These are phyloP conservation scores for Eucalyptus cloeziana DNA, from an alignment of 345 rosid genomes.

Conservation along the genomic window DNA sequence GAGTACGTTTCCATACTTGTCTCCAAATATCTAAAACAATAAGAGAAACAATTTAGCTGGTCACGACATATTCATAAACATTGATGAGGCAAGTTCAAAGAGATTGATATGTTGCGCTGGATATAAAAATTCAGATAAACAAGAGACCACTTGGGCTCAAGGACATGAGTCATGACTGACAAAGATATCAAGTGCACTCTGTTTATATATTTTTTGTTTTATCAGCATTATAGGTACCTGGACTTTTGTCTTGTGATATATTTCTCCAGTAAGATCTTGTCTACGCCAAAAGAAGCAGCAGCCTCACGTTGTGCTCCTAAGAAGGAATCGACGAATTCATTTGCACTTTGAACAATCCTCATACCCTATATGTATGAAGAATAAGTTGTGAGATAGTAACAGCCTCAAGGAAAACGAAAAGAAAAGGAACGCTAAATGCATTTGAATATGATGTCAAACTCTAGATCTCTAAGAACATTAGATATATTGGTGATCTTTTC, in stretches of 20 bases:
- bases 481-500: neutral
- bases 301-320: constrained; percentile 95
- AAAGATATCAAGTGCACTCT: neutral
- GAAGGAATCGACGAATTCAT: constrained; percentile 70
- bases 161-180: neutral
- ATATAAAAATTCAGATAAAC: neutral
- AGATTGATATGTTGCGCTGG: neutral
- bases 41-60: neutral
- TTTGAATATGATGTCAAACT: neutral
- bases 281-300: constrained; percentile 85
- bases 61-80: neutral
- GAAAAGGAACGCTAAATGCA: neutral
- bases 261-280: constrained; percentile 87
- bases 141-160: neutral
- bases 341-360: constrained; percentile 65
- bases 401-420: neutral
- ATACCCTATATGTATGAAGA: constrained; percentile 56
- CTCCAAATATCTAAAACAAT: constrained; percentile 61
- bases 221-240: constrained; percentile 32
- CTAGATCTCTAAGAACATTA: neutral
- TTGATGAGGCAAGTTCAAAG: neutral
- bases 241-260: constrained; percentile 86
- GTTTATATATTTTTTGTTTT: neutral
- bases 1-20: constrained; percentile 66
- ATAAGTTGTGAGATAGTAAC: neutral